These are phyloP conservation scores for Salix dunnii DNA, from an alignment of 345 rosid species.

Conservation along the genomic window DNA sequence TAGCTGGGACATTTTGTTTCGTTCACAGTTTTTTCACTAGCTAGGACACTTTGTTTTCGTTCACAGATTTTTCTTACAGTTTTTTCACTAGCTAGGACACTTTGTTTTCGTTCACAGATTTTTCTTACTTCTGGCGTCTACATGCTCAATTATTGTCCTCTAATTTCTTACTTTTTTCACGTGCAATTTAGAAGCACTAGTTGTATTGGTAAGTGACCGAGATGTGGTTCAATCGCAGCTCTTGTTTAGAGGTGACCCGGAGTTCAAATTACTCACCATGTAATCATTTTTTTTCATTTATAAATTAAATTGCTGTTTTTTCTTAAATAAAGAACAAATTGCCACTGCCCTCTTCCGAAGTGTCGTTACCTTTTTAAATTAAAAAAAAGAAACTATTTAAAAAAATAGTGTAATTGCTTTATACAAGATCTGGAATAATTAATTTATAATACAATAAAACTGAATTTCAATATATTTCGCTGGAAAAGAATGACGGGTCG, in stretches of 20 bases:
- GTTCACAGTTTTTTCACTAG: neutral
- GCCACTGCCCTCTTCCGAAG: too few relatives aligned
- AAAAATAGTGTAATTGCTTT: neutral
- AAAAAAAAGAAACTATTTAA: too few relatives aligned
- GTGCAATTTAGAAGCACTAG: too few relatives aligned
- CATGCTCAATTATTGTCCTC: neutral
- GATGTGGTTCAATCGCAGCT: too few relatives aligned
- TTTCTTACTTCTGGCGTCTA: neutral
- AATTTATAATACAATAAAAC: neutral
- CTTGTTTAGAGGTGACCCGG: too few relatives aligned
- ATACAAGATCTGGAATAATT: neutral
- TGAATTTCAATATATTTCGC: neutral
- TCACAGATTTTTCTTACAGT: neutral
- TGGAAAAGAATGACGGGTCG: conserved; percentile 22
- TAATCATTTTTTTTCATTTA: too few relatives aligned
- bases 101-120: neutral
- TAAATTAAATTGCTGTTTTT: too few relatives aligned
- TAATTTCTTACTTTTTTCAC: neutral
- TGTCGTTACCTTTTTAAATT: too few relatives aligned
- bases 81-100: neutral
- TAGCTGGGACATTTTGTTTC: neutral
- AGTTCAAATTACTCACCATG: too few relatives aligned
- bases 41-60: neutral
- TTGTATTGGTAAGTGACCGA: too few relatives aligned
- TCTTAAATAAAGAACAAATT: too few relatives aligned